Base-by-base conservation (phyloP, 176 grass and related monocot species). In the Chloris gayana region DNA sequence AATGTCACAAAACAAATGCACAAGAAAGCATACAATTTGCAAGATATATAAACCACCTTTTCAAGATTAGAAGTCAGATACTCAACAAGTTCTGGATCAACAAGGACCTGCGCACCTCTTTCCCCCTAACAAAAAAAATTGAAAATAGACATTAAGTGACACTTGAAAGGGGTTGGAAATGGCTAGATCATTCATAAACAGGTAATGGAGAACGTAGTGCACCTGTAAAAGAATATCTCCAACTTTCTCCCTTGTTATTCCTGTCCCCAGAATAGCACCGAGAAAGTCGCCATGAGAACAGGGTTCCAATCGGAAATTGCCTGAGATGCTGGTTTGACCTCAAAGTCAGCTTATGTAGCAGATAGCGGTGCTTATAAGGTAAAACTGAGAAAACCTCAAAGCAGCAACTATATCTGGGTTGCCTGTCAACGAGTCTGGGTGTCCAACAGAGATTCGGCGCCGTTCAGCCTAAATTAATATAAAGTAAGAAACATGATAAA, bases 171-270 rank as follows among this genome's bases (percentile, higher is more conserved):
- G 17, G 9, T 7, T 10, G 30, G 65, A 72, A 42, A 59, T 75
- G 58, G 62, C 33, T 41, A 72, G 3, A 76, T 8, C 24, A 31
- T 72, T 67, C 61, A 14, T 75, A 73, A 69, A 67, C 26, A 24
- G 80, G 66, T 38, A 33, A 76, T 70, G 57, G 70, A 74, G 51
- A 65, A 56, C 59, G 34, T 15, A 85, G 62, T 38, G 44, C 29
- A 97, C 96, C 96, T 98, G 96, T 82, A 98, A 76, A 84, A 98
- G 75, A 74, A 98, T 95, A 91, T 98, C 96, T 85, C 96, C 96
- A 93, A 95, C 82, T 56, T 88, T 94, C 31, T 95, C 96, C 84
- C 92, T 98, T 73, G 83, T 81, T 65, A 98, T 95, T 74, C 90
- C 96, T 69, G 88, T 85, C 61, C 92, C 86, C 39, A 98, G 90